Evolutionary conservation across 257 asterid species (phyloP).

Genomic region (Agastache rugosa): DNA sequence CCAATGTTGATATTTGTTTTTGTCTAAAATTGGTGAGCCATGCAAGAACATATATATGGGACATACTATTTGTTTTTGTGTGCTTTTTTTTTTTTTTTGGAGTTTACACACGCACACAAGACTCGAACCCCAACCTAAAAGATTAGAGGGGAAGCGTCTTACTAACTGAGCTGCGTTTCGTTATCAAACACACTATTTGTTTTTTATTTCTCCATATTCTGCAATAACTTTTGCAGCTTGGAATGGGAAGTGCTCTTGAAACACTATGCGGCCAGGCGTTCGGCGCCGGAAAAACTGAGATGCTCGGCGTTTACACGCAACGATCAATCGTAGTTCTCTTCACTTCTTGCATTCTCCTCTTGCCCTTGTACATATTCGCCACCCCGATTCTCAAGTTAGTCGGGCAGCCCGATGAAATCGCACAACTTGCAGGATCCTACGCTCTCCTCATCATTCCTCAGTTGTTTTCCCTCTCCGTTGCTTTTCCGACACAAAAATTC

Average conservation of each 20-base stretch:
- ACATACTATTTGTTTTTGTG: too few species aligned
- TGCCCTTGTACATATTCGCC: constrained; percentile 75
- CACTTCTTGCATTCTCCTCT: constrained; percentile 51
- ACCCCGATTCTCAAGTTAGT: constrained; percentile 71
- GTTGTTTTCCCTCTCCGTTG: constrained; percentile 60
- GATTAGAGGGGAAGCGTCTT: too few species aligned
- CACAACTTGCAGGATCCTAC: constrained; percentile 68
- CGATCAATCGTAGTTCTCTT: constrained; percentile 69
- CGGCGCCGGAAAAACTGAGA: constrained; percentile 78
- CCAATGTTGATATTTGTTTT: too few species aligned
- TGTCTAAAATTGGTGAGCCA: too few species aligned
- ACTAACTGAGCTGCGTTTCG: too few species aligned
- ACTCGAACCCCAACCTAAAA: too few species aligned
- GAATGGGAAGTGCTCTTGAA: constrained; percentile 97
- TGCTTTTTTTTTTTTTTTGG: too few species aligned
- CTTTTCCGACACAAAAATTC: constrained; percentile 74
- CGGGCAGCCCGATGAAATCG: constrained; percentile 69
- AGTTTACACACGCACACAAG: too few species aligned
- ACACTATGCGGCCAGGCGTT: constrained; percentile 90
- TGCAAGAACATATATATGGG: too few species aligned
- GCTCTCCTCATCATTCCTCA: constrained; percentile 66
- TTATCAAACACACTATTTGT: too few species aligned
- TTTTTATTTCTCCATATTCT: background rate
- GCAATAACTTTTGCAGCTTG: constrained; percentile 58
- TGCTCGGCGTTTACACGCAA: constrained; percentile 86